phyloP scores from a whole-genome alignment of 2,329 filamentous ascomycete genomes.

The Fusarium sp. region DNA sequence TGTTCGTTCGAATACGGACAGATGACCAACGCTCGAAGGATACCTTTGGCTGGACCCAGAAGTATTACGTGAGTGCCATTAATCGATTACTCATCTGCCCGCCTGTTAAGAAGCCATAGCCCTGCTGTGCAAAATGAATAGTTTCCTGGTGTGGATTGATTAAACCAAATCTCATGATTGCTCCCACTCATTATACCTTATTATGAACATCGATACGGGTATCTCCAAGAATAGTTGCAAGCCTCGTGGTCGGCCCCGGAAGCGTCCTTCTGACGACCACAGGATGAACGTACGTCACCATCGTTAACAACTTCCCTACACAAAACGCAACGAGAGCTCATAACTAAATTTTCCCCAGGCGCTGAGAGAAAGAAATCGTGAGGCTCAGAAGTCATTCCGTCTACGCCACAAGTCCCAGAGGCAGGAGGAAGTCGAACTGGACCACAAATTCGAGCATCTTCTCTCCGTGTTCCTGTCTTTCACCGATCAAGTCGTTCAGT shows the following conservation, averaged over 20 bases:
- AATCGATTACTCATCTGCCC: neutral
- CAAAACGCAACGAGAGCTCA: neutral
- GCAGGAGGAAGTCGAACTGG: neutral
- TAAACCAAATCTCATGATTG: neutral
- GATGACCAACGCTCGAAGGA: neutral
- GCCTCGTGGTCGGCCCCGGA: neutral
- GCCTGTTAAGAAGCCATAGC: neutral
- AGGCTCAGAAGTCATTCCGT: neutral
- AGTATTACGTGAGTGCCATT: neutral
- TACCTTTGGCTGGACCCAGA: neutral
- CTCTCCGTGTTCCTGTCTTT: neutral
- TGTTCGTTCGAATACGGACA: too few species aligned
- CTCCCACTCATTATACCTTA: neutral
- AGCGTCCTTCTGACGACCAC: neutral
- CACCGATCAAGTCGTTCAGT: neutral
- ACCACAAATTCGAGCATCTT: neutral
- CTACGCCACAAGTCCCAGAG: neutral
- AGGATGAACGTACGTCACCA: neutral
- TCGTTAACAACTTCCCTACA: neutral
- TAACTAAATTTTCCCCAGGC: neutral
- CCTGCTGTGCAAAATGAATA: neutral
- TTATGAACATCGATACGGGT: neutral
- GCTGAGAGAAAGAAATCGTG: neutral
- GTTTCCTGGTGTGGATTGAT: neutral
- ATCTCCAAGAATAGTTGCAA: neutral